These are phyloP conservation scores for Angomonas ambiguus DNA, from an alignment of 208 protist genomes.

Conservation along the genomic window DNA sequence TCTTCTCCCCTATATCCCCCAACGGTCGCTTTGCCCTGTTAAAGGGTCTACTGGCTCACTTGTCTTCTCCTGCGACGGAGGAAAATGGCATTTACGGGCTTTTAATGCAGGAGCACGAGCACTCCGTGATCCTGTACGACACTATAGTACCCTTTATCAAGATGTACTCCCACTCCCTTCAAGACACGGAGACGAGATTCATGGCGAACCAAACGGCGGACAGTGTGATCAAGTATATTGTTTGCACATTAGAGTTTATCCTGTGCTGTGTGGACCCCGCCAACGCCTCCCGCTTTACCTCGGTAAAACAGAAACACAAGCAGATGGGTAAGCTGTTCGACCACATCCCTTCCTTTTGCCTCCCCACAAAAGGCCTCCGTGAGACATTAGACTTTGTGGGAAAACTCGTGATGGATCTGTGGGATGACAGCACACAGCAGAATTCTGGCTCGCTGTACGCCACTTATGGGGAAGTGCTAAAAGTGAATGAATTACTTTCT, in stretches of 20 bases:
- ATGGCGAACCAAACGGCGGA: slow-evolving; percentile 89
- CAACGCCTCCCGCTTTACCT: neutral
- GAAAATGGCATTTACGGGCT: slow-evolving; percentile 5
- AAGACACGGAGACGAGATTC: slow-evolving; percentile 81
- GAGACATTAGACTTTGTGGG: slow-evolving; percentile 38
- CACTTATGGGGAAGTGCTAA: slow-evolving; percentile 62
- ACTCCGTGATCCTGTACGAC: slow-evolving; percentile 36
- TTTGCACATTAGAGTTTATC: slow-evolving; percentile 28
- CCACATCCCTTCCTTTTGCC: slow-evolving; percentile 21
- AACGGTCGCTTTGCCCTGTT: slow-evolving; percentile 81
- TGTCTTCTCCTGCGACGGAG: slow-evolving; percentile 45
- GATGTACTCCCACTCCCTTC: slow-evolving; percentile 42
- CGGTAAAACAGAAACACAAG: slow-evolving; percentile 8
- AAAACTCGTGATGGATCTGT: slow-evolving; percentile 80
- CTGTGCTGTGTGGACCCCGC: slow-evolving; percentile 12
- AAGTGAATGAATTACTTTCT: slow-evolving; percentile 12
- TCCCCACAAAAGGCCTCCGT: slow-evolving; percentile 31
- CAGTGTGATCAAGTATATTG: slow-evolving; percentile 73
- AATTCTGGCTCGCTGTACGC: slow-evolving; percentile 78
- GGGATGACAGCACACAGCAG: slow-evolving; percentile 86
- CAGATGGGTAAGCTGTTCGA: neutral
- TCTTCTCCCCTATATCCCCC: slow-evolving; percentile 43
- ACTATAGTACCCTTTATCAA: slow-evolving; percentile 59
- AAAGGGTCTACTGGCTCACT: slow-evolving; percentile 80
- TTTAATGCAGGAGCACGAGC: slow-evolving; percentile 31